A percentile compares a stretch with the other conserved stretches of the same genome.
Conservation (phyloP, 2,329 filamentous ascomycete species). For the Fusarium incarnatum region DNA sequence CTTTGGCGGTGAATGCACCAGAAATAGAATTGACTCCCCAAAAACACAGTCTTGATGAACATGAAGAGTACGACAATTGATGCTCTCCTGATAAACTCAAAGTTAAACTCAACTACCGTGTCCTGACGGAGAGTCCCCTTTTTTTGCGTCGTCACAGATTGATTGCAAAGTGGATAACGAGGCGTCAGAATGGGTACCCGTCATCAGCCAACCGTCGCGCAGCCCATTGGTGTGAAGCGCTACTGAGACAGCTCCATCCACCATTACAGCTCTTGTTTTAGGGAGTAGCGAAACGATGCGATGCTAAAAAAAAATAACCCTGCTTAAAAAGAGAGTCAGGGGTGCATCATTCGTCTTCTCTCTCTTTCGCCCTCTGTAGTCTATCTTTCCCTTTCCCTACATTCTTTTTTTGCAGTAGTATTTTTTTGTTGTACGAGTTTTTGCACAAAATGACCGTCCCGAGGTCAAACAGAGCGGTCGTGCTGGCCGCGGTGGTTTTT, state of each 20-base stretch:
- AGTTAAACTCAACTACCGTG: slow-evolving; percentile 11
- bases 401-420: not conserved
- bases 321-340: slow-evolving; percentile 28
- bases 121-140: slow-evolving; percentile 1
- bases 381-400: not conserved
- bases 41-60: too few relatives aligned
- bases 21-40: too few relatives aligned
- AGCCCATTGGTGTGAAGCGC: slow-evolving; percentile 12
- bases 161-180: slow-evolving; percentile 25
- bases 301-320: slow-evolving; percentile 8
- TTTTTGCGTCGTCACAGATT: slow-evolving; percentile 15
- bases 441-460: slow-evolving; percentile 20
- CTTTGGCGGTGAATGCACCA: not conserved
- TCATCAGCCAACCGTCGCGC: slow-evolving; percentile 14
- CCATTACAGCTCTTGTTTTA: slow-evolving; percentile 18
- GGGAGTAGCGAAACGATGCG: slow-evolving; percentile 6
- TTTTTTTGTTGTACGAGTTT: not conserved
- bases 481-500: slow-evolving; percentile 27
- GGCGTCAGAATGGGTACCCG: slow-evolving; percentile 24
- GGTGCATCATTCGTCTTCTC: slow-evolving; percentile 1
- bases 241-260: slow-evolving; percentile 12
- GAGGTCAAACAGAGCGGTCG: slow-evolving; percentile 27
- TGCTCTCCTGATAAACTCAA: not conserved
- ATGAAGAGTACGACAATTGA: not conserved
- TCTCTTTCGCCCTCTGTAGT: not conserved